Evolutionary conservation across 805 yeast species (phyloP), one percentile per base, ranked within the genome.

Genomic region (Yarrowia sp.): DNA sequence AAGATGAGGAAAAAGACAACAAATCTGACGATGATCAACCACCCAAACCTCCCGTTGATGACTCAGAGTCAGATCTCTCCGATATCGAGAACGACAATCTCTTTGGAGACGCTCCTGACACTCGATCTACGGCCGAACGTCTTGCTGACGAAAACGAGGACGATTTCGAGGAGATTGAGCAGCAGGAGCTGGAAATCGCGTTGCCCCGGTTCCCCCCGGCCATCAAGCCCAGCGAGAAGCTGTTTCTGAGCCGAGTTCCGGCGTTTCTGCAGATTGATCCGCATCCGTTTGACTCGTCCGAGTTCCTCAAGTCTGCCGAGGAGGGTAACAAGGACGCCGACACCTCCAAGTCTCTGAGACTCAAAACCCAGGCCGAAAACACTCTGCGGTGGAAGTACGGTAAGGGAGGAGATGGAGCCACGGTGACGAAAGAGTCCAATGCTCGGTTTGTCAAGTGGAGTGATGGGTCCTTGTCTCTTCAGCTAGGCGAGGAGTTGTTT

Each of bases 381-480:
- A 92, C 97, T 0, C 82, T 95, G 42, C 86, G 99, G 75, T 95
- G 99, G 99, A 86, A 97, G 79, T 94, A 93, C 77, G 89, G 92
- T 15, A 86, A 89, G 70, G 88, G 87, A 70, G 85, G 85, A n/a
- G 81, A 83, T 67, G 92, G 89, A 71, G 77, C 79, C 19, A 59
- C 65, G 9, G 86, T 93, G 72, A 85, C 86, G 74, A 90, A 90
- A 73, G 97, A 92, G 77, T 89, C 97, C 10, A 95, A 95, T 76
- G 88, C 97, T 5, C 91, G 93, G 75, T 87, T 94, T 69, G 85
- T 95, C 43, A 90, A 91, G 77, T 95, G 99, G 99, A 89, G 90
- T 69, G 98, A 95, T 78, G 99, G 99, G 0, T 83, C 91, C 4
- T 79, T 87, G 71, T 92, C 98, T 1, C 81, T 95, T 73, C 93